Evolutionary conservation across 805 yeast genomes (phyloP), one percentile per base, ranked within the genome.

Genomic region (Metschnikowia peoriensis): DNA sequence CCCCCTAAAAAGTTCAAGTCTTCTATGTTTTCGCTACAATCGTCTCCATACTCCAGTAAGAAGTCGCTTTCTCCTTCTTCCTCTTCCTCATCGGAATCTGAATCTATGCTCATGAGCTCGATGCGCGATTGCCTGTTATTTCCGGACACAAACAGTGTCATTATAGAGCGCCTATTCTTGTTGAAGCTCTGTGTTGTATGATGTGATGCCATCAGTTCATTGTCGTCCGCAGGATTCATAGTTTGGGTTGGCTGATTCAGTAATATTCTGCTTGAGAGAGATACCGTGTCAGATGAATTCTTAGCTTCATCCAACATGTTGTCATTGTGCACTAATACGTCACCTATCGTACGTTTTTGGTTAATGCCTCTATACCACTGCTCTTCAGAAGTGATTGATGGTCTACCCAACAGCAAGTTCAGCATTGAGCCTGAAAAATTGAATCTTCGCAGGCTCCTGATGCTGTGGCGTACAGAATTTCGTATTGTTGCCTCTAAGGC

Each of bases 391-490:
- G 46, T 17, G 0, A 67, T 52, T 1, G 71, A 66, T 8, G 66
- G 64, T 9, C 63, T 47, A 10, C 62, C 57, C 47, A 47, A 42
- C 60, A 55, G 59, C 5, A 37, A 14, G 27, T 46, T 50, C 59
- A 57, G 60, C 28, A 37, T 28, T n/a, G 51, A 45, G 17, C 52
- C 50, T n/a, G 53, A 28, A 11, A 66, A 28, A 44, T 68, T 65
- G 45, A 70, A 63, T 39, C 73, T 62, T 44, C 75, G 69, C 34
- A 84, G 80, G 54, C 85, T 66, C 41, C 91, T 77, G 37, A 84
- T 82, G 10, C 96, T 88, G 60, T 89, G 80, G 49, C 97, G 73
- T 14, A 89, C 89, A 5, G 97, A 88, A 64, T 89, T 91, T 17
- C 96, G 73, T 43, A 92, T 81, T 1, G 97, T 92, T 51, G 86